Evolutionary conservation across 371 early-diverging fungal genomes (phyloP), one percentile per base, ranked within the genome.

Genomic region (Syncephalastrum sp.): DNA sequence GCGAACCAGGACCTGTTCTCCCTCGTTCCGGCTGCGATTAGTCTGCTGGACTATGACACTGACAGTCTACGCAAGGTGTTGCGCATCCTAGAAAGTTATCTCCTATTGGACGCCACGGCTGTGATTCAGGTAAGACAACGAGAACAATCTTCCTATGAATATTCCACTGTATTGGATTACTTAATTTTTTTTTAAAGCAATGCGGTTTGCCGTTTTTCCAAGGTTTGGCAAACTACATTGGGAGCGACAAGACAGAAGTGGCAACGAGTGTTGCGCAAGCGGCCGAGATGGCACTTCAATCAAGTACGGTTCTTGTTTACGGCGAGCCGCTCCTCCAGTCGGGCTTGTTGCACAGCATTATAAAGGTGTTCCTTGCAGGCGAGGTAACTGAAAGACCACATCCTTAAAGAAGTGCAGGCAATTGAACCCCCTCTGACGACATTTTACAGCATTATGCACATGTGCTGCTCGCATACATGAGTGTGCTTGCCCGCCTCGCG

Each of bases 1-100:
- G 54, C 72, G 8, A 84, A 82, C 7, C 71, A 81, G 12, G 69
- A 79, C 41, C 54, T 96, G 6, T 52, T 82, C n/a, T 62, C 72
- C 8, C 83, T 96, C 7, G 69, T 88, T 4, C 89, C 87, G 5
- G 56, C 65, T 5, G 82, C 86, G 4, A 71, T 90, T 4, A 63
- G 69, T 6, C 67, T 94, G 24, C 64, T 95, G 17, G 89, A 91
- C 10, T 82, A 82, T 61, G 91, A 88, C 24, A 87, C 89, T 8
- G 95, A 95, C 50, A 75, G 82, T 27, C 59, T 94, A 49, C 82
- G 85, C 45, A 87, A 77, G 42, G 79, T 88, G 41, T 75, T 96
- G 16, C 84, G 82, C 57, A 83, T 95, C 15, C 58, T 92, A 16
- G 93, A 94, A 63, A 84, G 91, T 48, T 93, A 92, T 58, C 66